These are phyloP conservation scores for Buddleja alternifolia DNA, from an alignment of 257 asterid genomes.

Conservation along the genomic window DNA sequence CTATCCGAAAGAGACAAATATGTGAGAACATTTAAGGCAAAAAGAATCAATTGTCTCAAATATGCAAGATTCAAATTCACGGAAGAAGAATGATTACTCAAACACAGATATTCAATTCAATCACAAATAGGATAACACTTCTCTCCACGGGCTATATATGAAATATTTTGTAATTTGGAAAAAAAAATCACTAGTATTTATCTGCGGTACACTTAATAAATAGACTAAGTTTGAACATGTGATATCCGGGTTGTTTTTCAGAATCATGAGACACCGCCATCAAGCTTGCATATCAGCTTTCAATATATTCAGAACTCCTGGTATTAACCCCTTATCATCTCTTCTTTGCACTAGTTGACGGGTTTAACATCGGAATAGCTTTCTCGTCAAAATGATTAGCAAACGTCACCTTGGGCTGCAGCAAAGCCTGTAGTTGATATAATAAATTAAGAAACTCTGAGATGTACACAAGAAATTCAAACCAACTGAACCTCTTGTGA, in stretches of 20 bases:
- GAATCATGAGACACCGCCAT: neutral
- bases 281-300: conserved; percentile 2
- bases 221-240: neutral
- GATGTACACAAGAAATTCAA: conserved; percentile 16
- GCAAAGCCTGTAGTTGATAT: conserved; percentile 43
- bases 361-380: conserved; percentile 23
- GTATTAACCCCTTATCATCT: conserved; percentile 9
- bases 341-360: conserved; percentile 7
- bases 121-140: neutral
- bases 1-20: too few species aligned
- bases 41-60: too few species aligned
- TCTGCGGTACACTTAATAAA: neutral
- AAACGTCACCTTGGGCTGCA: conserved; percentile 67
- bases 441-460: conserved; percentile 4
- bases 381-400: conserved; percentile 33
- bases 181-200: neutral
- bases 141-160: neutral
- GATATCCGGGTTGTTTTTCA: neutral
- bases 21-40: too few species aligned
- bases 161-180: neutral
- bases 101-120: neutral
- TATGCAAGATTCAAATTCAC: too few species aligned
- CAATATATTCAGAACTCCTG: too few species aligned
- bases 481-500: neutral
- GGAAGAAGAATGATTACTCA: too few species aligned